Percentiles rank a stretch among this genome's conserved stretches.
Conservation (phyloP, 2,329 filamentous ascomycete species). For the Aspergillus sojae region DNA sequence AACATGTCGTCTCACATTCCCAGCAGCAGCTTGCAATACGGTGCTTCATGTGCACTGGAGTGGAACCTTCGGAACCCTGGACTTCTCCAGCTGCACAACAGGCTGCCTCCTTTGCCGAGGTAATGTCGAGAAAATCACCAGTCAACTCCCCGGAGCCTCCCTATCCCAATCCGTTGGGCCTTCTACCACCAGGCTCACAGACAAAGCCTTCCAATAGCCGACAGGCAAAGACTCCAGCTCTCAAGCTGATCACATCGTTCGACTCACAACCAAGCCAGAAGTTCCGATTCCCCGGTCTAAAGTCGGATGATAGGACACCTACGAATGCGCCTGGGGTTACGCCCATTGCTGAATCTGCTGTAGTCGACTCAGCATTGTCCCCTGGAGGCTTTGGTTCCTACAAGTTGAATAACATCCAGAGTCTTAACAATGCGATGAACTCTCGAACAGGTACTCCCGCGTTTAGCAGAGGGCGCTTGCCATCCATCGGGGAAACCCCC, state of each 20-base stretch:
- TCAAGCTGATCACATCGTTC: conserved; percentile 92
- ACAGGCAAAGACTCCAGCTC: conserved; percentile 75
- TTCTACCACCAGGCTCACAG: conserved; percentile 27
- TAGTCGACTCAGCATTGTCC: conserved; percentile 62
- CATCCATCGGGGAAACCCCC: conserved; percentile 75
- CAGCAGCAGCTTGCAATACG: conserved; percentile 89
- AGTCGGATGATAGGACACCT: conserved; percentile 66
- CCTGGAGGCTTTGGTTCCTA: conserved; percentile 67
- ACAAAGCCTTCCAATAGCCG: conserved; percentile 54
- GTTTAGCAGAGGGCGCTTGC: conserved; percentile 66
- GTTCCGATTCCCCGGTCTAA: conserved; percentile 64
- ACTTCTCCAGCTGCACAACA: conserved; percentile 77
- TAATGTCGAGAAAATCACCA: conserved; percentile 28
- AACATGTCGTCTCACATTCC: conserved; percentile 81
- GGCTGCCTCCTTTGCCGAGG: conserved; percentile 49
- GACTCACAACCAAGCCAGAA: conserved; percentile 54
- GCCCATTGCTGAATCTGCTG: conserved; percentile 79
- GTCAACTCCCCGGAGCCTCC: conserved; percentile 63
- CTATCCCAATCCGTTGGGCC: conserved; percentile 33
- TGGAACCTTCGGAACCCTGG: conserved; percentile 85
- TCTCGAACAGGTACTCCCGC: conserved; percentile 64
- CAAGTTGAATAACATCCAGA: conserved; percentile 61
- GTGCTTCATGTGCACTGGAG: conserved; percentile 87
- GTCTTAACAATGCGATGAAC: conserved; percentile 70
- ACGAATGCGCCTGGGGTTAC: conserved; percentile 77